Base-by-base conservation (phyloP, 78 protist genomes). In the Guillardia theta region DNA sequence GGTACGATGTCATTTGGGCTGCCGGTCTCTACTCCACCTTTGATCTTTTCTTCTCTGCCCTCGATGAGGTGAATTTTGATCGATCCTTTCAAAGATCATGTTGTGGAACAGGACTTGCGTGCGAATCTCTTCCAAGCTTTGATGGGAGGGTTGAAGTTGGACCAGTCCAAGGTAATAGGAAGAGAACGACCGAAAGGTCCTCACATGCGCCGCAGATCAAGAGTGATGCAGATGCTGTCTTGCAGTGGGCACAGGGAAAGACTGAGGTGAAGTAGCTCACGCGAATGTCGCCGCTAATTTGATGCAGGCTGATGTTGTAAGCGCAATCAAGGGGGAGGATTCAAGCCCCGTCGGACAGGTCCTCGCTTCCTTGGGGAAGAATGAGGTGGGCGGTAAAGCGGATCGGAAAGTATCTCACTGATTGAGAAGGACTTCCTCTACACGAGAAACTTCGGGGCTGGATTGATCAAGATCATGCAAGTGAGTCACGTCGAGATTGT, bases 391-490 rank as follows among this genome's bases (percentile, higher is more conserved):
- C n/a, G n/a, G n/a, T n/a, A n/a, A n/a, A n/a, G n/a, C n/a, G n/a
- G n/a, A n/a, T n/a, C n/a, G n/a, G n/a, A n/a, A n/a, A n/a, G n/a
- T n/a, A n/a, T n/a, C n/a, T n/a, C n/a, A n/a, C n/a, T n/a, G n/a
- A n/a, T n/a, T n/a, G n/a, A n/a, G 6, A 78, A 18, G 33, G 90
- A 78, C 33, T 78, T 78, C 48, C 48, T 78, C 33, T 78, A 78
- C 48, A 43, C 90, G 1, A 12, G 90, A 10, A 78, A 78, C 48
- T 78, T 78, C 24, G 90, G 90, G 30, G 90, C 90, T 8, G 90
- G 90, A 22, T 50, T 78, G 24, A 78, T 78, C 90, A 78, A 78
- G 48, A 6, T 78, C 43, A 78, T 78, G 90, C 90, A 78, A 30
- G 90, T 78, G 1, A 27, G 18, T 37, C 37, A 3, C 18, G 88